Evolutionary conservation across 208 protist genomes (phyloP), one percentile per base, ranked within the genome.

Genomic region (Leishmania mexicana): DNA sequence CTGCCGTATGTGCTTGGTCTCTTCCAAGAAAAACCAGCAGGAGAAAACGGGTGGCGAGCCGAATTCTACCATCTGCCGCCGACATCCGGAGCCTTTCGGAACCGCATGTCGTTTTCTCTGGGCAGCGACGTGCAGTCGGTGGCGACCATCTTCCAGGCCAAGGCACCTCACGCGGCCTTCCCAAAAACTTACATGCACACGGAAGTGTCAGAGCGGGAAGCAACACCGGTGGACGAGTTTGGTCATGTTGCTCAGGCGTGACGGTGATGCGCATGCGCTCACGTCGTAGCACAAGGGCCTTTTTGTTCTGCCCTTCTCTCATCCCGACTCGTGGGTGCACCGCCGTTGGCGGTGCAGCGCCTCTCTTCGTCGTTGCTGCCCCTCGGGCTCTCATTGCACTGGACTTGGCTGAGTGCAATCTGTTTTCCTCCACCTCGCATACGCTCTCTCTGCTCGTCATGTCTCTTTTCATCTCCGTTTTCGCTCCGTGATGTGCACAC

Each of bases 81-180:
- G 10, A 49, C 58, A 28, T 85, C 77, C 11, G 51, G 72, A 8
- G 82, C 72, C 8, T 85, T 85, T 62, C 72, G 51, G n/a, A 85
- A 81, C 62, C 47, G 64, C 74, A 79, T 64, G 2, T 67, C 58
- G 40, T 81, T 85, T 47, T 65, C 77, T 6, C 51, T 85, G 24
- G 72, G 54, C 42, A 49, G 51, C 45, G 42, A 49, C n/a, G 70
- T 60, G 19, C 40, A 31, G 38, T 3, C 73, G 2, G 82, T 81
- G 38, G 51, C 21, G 49, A 73, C 82, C 13, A 81, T 42, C 72
- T 81, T 81, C 64, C 82, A 85, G 73, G 82, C 58, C n/a, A 85
- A 75, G 64, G 28, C 82, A 4, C 82, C 82, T 10, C 82, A 79
- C 54, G 77, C 82, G 1, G 73, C 83, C 8, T 94, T 91, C 31